Percentiles rank a stretch among this genome's conserved stretches.
Conservation (phyloP, 176 grass and related monocot genomes). For the Bolboschoenus planiculmis region DNA sequence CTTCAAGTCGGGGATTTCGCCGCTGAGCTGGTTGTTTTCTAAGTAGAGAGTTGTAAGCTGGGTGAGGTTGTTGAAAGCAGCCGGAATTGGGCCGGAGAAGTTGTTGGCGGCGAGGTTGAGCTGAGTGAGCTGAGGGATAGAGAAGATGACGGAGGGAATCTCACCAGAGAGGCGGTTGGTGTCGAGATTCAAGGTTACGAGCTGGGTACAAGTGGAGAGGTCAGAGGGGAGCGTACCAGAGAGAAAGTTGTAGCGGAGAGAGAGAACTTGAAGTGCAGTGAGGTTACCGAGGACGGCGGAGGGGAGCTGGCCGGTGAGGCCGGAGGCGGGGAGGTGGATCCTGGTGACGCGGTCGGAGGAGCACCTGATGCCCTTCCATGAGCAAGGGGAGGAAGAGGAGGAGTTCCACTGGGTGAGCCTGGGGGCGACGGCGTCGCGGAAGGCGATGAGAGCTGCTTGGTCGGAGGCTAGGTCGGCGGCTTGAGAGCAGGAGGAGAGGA, state of each 20-base stretch:
- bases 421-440: constrained; percentile 33
- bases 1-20: constrained; percentile 30
- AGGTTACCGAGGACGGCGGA: constrained; percentile 60
- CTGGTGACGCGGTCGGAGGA: constrained; percentile 32
- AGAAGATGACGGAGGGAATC: constrained; percentile 46
- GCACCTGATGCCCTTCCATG: constrained; percentile 54
- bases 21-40: constrained; percentile 33
- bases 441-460: constrained; percentile 46
- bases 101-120: constrained; percentile 40
- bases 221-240: constrained; percentile 48
- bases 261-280: constrained; percentile 51
- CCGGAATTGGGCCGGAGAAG: constrained; percentile 36
- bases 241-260: constrained; percentile 59
- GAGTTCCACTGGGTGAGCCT: constrained; percentile 34
- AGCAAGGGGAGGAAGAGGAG: constrained; percentile 31
- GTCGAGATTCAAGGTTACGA: constrained; percentile 25
- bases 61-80: constrained; percentile 34
- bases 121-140: constrained; percentile 38
- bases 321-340: constrained; percentile 39
- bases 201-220: constrained; percentile 32
- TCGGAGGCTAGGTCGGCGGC: constrained; percentile 35
- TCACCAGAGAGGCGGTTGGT: constrained; percentile 36
- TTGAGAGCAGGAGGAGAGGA: background rate
- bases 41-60: constrained; percentile 37
- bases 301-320: constrained; percentile 34